Evolutionary conservation across 495 filamentous ascomycete species (phyloP).

Genomic region (Halenospora varia): DNA sequence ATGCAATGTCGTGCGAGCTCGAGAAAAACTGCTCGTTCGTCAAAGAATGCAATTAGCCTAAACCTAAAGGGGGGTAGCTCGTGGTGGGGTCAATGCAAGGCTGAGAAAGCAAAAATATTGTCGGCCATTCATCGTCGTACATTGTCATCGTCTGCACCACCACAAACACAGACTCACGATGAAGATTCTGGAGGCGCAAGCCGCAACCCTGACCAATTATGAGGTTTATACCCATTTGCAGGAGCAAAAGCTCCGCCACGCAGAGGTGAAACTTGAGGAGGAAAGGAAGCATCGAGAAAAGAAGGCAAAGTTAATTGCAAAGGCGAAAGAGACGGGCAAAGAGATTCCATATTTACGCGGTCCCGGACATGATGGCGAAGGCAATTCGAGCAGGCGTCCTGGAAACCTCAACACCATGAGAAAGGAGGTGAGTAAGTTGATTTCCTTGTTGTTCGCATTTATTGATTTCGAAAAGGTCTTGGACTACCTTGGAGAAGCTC

Average conservation of each 20-base stretch:
- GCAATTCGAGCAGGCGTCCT: conserved; percentile 25
- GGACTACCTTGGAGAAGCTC: conserved; percentile 28
- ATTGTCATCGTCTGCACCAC: background rate
- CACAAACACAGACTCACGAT: conserved; percentile 1
- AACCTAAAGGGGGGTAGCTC: background rate
- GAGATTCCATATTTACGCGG: no score
- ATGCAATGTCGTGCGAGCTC: background rate
- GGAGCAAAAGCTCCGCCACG: conserved; percentile 19
- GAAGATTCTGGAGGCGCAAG: conserved; percentile 61
- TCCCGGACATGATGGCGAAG: no score
- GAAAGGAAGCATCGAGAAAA: background rate
- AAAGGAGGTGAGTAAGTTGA: conserved; percentile 31
- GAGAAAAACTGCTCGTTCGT: conserved; percentile 1
- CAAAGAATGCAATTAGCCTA: background rate
- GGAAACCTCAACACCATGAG: conserved; percentile 42
- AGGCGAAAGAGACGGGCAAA: no score
- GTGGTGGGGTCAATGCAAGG: conserved; percentile 1
- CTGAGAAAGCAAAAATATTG: background rate
- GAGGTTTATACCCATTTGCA: conserved; percentile 59
- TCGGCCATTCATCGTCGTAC: background rate
- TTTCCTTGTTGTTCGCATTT: background rate
- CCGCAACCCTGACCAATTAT: conserved; percentile 58
- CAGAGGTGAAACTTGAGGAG: conserved; percentile 6
- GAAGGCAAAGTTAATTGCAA: conserved; percentile 17
- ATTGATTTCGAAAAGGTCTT: conserved; percentile 16